Evolutionary conservation across 129 eudicot species (phyloP).

Genomic region (Flaveria brownii): DNA sequence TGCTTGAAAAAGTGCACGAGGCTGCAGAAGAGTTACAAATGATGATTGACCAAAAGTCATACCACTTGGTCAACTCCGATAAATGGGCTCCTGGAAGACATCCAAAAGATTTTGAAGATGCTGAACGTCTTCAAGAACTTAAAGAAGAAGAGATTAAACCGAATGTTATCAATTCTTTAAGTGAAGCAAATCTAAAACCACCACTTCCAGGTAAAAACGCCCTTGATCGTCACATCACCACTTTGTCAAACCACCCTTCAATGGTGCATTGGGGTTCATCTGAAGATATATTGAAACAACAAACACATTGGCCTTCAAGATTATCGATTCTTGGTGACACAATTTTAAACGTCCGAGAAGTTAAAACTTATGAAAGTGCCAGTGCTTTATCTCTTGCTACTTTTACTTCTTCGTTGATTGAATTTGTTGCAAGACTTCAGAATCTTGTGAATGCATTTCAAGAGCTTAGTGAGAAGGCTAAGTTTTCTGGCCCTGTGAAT

Average conservation of each 20-base stretch:
- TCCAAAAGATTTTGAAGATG: slow-evolving; percentile 67
- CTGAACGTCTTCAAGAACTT: slow-evolving; percentile 62
- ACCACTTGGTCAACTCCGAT: slow-evolving; percentile 69
- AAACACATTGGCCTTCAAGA: slow-evolving; percentile 89
- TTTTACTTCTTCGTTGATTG: slow-evolving; percentile 74
- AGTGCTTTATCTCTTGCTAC: slow-evolving; percentile 77
- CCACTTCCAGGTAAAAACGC: slow-evolving; percentile 34
- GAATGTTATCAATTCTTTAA: slow-evolving; percentile 59
- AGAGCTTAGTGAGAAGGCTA: slow-evolving; percentile 72
- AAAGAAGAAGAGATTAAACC: slow-evolving; percentile 63
- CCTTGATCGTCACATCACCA: slow-evolving; percentile 38
- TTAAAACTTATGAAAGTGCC: slow-evolving; percentile 75
- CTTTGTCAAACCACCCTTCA: slow-evolving; percentile 47
- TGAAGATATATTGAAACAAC: slow-evolving; percentile 52
- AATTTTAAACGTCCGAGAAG: slow-evolving; percentile 75
- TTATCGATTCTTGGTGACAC: slow-evolving; percentile 69
- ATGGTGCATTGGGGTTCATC: slow-evolving; percentile 60
- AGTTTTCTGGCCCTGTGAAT: slow-evolving; percentile 54
- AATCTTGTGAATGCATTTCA: slow-evolving; percentile 65
- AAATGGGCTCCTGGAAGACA: slow-evolving; percentile 58
- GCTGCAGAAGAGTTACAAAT: slow-evolving; percentile 88
- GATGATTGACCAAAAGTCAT: slow-evolving; percentile 82
- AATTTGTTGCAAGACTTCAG: slow-evolving; percentile 93
- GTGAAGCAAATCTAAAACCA: slow-evolving; percentile 59
- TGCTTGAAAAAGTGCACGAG: slow-evolving; percentile 65